Evolutionary conservation across 2,329 filamentous ascomycete species (phyloP), one percentile per base, ranked within the genome.

Genomic region (Penicillium expansum): DNA sequence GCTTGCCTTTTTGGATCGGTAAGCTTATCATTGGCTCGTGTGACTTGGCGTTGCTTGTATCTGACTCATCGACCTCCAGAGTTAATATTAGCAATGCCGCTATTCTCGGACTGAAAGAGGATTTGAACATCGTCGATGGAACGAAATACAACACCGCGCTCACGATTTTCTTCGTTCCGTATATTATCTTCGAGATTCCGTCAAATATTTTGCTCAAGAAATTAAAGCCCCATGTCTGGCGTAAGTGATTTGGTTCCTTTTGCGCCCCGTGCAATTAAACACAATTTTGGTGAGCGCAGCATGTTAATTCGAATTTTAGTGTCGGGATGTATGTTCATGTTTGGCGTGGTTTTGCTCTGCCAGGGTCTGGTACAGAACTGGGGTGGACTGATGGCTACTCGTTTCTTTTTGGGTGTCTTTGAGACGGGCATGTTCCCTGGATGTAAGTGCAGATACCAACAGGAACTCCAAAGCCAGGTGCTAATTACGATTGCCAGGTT

Each of bases 361-460:
- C 90, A 95, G 74, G 92, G 92, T 0, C 75, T 96, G 7, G 88
- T 92, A 3, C 78, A 85, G 58, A 95, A 85, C 69, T 97, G 92
- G 75, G 77, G 80, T 39, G 91, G 91, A 1, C 78, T 97, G 16
- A 81, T 96, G 48, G 82, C 86, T 0, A 91, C 90, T 3, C 84
- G 91, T 33, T 96, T 96, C 79, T 93, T 97, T 72, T 82, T 97
- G 0, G 92, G 92, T 9, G 74, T 90, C 0, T 88, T 87, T 58
- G 87, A 91, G 76, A 85, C 86, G 5, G 88, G 87, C 73, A 90
- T 92, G 74, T 79, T 79, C 61, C 88, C 88, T 2, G 88, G 87
- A 33, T 88, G 85, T 74, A 80, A 60, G 75, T 72, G 20, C 18
- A 67, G 66, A 68, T 51, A 66, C 67, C 24, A 33, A 56, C 65